Conservation (phyloP, 169 alveolate species). For the Plasmodium vivax region DNA sequence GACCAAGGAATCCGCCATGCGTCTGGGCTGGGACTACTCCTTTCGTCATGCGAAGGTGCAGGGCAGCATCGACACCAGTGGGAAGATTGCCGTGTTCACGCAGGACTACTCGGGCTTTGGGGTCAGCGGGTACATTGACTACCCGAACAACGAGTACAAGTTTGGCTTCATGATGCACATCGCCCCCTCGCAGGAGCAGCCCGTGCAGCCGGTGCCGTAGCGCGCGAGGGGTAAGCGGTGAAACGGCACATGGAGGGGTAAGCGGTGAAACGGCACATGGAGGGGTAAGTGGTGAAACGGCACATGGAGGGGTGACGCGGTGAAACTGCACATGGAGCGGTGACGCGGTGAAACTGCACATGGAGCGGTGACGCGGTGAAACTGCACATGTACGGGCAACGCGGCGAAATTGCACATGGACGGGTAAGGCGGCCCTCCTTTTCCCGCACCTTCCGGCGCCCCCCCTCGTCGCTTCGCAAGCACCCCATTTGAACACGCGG, state of each 20-base stretch:
- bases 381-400: not conserved
- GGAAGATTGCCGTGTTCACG: slow-evolving; percentile 90
- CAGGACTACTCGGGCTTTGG: slow-evolving; percentile 92
- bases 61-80: slow-evolving; percentile 91
- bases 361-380: not conserved
- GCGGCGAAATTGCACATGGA: not conserved
- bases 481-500: not conserved
- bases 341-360: not conserved
- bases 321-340: not conserved
- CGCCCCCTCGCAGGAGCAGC: slow-evolving; percentile 85
- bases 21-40: slow-evolving; percentile 92
- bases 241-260: not conserved
- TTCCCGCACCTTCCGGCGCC: not conserved
- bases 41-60: slow-evolving; percentile 94
- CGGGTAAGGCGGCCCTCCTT: not conserved
- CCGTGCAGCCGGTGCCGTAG: not conserved
- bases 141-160: slow-evolving; percentile 88
- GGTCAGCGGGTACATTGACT: slow-evolving; percentile 91
- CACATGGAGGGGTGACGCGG: not conserved
- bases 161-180: slow-evolving; percentile 94
- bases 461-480: not conserved
- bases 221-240: not conserved
- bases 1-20: slow-evolving; percentile 84
- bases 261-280: not conserved
- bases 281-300: not conserved